Base-by-base conservation (phyloP, 2,329 filamentous ascomycete species). In the Chrysoporthe cubensis region DNA sequence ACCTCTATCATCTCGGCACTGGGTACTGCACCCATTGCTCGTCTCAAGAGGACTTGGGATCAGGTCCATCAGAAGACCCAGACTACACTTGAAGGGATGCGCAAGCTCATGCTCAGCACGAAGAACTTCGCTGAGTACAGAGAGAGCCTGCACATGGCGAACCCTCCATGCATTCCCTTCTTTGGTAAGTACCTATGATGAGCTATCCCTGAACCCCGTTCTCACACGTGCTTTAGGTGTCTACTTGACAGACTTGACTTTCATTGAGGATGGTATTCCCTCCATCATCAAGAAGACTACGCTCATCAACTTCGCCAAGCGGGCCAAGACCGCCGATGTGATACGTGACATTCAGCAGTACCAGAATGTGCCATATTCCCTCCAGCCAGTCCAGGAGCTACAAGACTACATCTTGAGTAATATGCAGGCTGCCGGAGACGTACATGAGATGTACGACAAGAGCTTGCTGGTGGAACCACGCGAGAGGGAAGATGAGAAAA, bases 371-470 rank as follows among this genome's bases (percentile, higher is more conserved):
- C 94, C 94, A n/a, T 99, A 98, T 78, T 90, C 92, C 8, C 83
- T 99, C 64, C 92, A 96, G 76, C 87, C 94, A 0, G 95, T 99
- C 18, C 87, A 90, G 1, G 96, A 98, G 80, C 84, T 99, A 72
- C 95, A 98, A 78, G 94, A 98, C 73, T 99, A 98, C 80, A 97
- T 99, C 72, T 82, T 97, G 73, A 94, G 90, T 78, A 97, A 98
- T 78, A 97, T 98, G 92, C 91, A 96, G 81, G 91, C 91, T 42
- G 95, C 96, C 4, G 92, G 94, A 64, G 95, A 98, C 78, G 96
- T 99, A 71, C 94, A 98, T 79, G 95, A 98, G 84, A 98, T 98
- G 96, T 99, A 98, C 83, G 94, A 98, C 80, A 94, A 94, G 85
- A 97, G 94, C 81, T 84, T 99, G 81, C 87, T 90, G 75, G 90